Base-by-base conservation (phyloP, 176 grass and related monocot genomes). In the Chloris gayana region DNA sequence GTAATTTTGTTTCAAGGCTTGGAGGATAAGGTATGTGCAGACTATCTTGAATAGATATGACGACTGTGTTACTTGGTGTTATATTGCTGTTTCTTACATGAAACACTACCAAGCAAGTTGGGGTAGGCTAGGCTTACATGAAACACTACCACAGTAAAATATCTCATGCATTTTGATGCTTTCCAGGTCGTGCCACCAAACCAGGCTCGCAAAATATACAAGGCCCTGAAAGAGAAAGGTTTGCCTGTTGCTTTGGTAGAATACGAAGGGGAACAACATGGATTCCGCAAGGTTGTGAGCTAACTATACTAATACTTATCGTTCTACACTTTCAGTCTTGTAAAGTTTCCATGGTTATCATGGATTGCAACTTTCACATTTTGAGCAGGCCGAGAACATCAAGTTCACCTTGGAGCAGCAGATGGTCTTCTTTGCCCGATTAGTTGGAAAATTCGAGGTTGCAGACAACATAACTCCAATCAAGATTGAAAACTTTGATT, bases 1-100 rank as follows among this genome's bases (percentile, higher is more conserved):
- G 87, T 97, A 22, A 97, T 97, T 85, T 85, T 97, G 44, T 97
- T 97, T 77, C 94, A 97, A 87, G 94, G 94, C 34, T 78, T 97
- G 42, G 92, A 95, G 42, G 92, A 98, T 75, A 94, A 98, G 92
- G 92, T 98, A 95, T 75, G 67, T 67, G n/a, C 19, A 58, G 54
- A 72, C 3, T 9, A 53, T 65, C 6, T 66, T 7, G 27, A 58
- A 29, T 70, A 49, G 8, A 44, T 72, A 60, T 76, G 64, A 51
- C 33, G 32, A 79, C 49, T 72, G n/a, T 24, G n/a, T 34, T 42
- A 59, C 5, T 67, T 17, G 22, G 31, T 87, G 57, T 14, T 64
- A 27, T 63, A 39, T 75, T 0, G 41, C 5, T 80, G 41, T 65
- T 35, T 76, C 0, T 75, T n/a, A n/a, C n/a, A 29, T 88, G 15